A percentile compares a stretch with the other conserved stretches of the same genome.
phyloP scores from a whole-genome alignment of 441 rosid species.

The Corymbia calophylla region DNA sequence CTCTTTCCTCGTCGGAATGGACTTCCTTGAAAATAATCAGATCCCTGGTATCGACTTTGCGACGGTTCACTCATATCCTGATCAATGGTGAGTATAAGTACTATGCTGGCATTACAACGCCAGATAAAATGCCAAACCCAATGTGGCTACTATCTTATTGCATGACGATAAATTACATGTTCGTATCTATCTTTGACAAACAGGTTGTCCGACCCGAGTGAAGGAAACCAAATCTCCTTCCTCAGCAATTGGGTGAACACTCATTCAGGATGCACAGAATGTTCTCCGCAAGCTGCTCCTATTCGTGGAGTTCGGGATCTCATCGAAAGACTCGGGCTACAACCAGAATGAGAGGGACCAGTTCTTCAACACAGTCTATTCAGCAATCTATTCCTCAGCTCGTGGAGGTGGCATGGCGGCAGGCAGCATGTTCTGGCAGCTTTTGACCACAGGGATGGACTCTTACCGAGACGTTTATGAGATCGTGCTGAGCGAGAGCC shows the following conservation, averaged over 20 bases:
- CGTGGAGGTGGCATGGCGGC: constrained; percentile 53
- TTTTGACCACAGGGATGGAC: constrained; percentile 46
- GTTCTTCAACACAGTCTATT: constrained; percentile 44
- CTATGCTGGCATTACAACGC: background rate
- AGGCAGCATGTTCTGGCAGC: constrained; percentile 77
- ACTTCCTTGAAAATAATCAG: constrained; percentile 57
- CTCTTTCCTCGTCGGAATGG: constrained; percentile 45
- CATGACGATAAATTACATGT: background rate
- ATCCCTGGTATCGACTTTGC: constrained; percentile 58
- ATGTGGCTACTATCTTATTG: background rate
- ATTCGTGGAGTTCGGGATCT: constrained; percentile 55
- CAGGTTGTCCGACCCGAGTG: constrained; percentile 54
- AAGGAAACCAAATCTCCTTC: constrained; percentile 43
- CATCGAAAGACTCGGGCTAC: constrained; percentile 41
- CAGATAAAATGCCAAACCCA: background rate
- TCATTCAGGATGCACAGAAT: constrained; percentile 47
- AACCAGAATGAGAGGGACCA: constrained; percentile 37
- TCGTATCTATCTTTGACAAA: background rate
- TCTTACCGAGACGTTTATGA: constrained; percentile 61
- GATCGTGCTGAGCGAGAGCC: constrained; percentile 36
- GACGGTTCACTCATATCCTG: constrained; percentile 66
- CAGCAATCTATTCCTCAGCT: constrained; percentile 47
- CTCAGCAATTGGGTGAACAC: constrained; percentile 55
- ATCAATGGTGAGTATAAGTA: constrained; percentile 44
- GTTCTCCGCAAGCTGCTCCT: constrained; percentile 47